These are phyloP conservation scores for Lactifluus pinguis DNA, from an alignment of 768 basidiomycete genomes.

Conservation along the genomic window DNA sequence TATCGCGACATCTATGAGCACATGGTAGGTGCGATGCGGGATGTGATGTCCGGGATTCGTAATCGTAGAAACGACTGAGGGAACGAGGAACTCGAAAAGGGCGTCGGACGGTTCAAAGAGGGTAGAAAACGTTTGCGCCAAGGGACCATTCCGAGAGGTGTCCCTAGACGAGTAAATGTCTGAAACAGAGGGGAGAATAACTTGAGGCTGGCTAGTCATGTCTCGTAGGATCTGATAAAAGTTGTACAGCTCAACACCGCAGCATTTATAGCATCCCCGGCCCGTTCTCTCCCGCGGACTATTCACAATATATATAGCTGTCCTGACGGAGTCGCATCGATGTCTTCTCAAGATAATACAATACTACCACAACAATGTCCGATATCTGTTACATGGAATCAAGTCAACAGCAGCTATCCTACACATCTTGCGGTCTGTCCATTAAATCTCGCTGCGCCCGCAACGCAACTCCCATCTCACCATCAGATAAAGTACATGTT, in stretches of 20 bases:
- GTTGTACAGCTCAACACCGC: neutral
- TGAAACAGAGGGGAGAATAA: constrained; percentile 3
- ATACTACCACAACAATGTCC: neutral
- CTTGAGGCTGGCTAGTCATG: neutral
- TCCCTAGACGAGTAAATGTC: constrained; percentile 10
- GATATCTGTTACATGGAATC: neutral
- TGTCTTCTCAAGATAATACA: neutral
- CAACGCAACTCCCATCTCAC: neutral
- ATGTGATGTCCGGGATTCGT: constrained; percentile 1
- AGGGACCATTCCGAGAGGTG: constrained; percentile 20
- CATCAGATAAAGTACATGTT: constrained; percentile 17
- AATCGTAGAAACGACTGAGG: constrained; percentile 46
- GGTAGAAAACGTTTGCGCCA: constrained; percentile 30
- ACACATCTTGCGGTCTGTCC: neutral
- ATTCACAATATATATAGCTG: too few species aligned
- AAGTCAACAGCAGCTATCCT: neutral
- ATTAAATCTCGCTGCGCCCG: too few species aligned
- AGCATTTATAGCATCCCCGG: neutral
- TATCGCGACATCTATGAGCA: constrained; percentile 49
- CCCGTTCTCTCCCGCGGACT: neutral
- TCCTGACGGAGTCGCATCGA: neutral
- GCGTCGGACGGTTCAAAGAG: constrained; percentile 32
- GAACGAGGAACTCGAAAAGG: constrained; percentile 63
- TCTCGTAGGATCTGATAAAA: neutral
- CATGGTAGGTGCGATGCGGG: constrained; percentile 30